phyloP scores from a whole-genome alignment of 2,329 filamentous ascomycete genomes.

The Daldinia sp. region DNA sequence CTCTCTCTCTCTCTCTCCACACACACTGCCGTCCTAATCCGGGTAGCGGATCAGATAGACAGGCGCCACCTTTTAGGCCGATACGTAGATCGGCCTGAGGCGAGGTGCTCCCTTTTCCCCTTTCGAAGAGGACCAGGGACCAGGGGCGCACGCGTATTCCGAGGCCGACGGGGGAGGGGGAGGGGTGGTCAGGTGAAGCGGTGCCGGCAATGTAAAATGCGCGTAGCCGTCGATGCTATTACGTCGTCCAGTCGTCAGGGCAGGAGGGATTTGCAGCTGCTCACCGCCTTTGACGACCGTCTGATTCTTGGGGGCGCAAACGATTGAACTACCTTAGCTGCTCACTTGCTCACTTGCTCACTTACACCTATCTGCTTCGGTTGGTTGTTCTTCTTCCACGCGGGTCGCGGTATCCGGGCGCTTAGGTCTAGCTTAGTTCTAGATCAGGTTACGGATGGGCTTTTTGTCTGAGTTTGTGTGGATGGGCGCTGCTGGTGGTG shows the following conservation, averaged over 20 bases:
- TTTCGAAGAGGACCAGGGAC: too few species aligned
- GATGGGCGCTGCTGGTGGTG: too few species aligned
- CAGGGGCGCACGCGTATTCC: too few species aligned
- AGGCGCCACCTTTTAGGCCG: neutral
- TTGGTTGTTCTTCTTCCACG: neutral
- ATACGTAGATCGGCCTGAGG: neutral
- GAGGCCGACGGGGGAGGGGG: neutral
- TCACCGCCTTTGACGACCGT: neutral
- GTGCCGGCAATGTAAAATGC: slow-evolving; percentile 31
- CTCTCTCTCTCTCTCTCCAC: neutral
- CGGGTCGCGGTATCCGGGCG: slow-evolving; percentile 9
- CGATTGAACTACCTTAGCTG: too few species aligned
- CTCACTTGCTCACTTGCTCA: too few species aligned
- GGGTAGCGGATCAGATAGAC: neutral
- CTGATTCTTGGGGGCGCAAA: neutral
- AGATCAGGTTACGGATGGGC: neutral
- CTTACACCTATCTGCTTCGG: too few species aligned
- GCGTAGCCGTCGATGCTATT: slow-evolving; percentile 18
- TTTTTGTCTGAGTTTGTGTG: neutral
- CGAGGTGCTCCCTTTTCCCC: neutral
- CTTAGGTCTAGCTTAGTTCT: neutral
- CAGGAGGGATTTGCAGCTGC: slow-evolving; percentile 1
- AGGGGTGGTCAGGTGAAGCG: slow-evolving; percentile 31
- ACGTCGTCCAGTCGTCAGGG: neutral
- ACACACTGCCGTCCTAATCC: neutral